Conservation (phyloP, 441 rosid genomes). For the Brassica hybrid region DNA sequence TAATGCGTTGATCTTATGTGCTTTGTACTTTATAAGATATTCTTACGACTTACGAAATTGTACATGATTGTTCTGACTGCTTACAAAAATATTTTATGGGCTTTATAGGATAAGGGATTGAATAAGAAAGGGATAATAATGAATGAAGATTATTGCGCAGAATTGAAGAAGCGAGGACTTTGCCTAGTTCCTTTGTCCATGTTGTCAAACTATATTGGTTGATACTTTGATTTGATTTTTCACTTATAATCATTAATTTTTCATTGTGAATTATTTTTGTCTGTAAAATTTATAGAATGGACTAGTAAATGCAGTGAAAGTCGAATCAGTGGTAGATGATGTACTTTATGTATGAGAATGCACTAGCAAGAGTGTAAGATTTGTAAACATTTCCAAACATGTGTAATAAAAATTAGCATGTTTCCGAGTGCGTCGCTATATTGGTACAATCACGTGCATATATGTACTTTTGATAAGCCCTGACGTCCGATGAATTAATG, state of each 20-base stretch:
- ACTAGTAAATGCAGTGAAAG: constrained; percentile 18
- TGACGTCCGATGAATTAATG: no score
- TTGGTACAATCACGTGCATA: no score
- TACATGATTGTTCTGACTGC: not conserved
- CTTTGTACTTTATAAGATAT: not conserved
- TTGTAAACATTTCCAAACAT: constrained; percentile 12
- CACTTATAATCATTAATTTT: not conserved
- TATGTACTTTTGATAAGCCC: no score
- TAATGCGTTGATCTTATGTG: not conserved
- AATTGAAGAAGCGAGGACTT: constrained; percentile 58
- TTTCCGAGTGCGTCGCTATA: no score
- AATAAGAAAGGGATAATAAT: constrained; percentile 30
- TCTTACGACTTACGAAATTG: not conserved
- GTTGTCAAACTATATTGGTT: constrained; percentile 53
- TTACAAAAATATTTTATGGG: not conserved
- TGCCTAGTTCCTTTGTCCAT: constrained; percentile 57
- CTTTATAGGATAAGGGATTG: constrained; percentile 32
- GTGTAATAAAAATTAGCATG: not conserved
- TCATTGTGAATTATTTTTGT: not conserved
- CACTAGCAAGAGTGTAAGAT: constrained; percentile 13
- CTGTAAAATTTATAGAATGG: constrained; percentile 15
- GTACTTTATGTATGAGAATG: constrained; percentile 19
- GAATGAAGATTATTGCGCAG: constrained; percentile 44
- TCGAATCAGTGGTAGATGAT: not conserved
- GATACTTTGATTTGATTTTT: constrained; percentile 22